Conservation (phyloP, 805 yeast species). For the Tetrapisispora iriomotensis region DNA sequence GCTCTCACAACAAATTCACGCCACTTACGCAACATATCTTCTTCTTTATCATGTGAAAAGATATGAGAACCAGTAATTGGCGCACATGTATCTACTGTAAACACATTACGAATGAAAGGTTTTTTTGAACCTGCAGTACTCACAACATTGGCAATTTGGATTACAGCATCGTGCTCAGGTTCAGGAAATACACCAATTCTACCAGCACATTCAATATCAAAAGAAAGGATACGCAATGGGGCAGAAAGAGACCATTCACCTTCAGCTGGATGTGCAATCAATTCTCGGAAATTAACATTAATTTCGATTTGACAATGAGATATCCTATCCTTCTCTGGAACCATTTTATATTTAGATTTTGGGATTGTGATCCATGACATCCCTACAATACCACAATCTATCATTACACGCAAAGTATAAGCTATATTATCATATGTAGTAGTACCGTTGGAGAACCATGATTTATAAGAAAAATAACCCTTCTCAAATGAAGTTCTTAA, state of each 20-base stretch:
- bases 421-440: slow-evolving; percentile 87
- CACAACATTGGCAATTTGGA: slow-evolving; percentile 94
- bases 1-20: slow-evolving; percentile 69
- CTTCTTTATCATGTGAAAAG: slow-evolving; percentile 62
- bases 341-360: slow-evolving; percentile 49
- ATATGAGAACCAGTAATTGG: slow-evolving; percentile 92
- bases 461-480: slow-evolving; percentile 59
- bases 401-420: slow-evolving; percentile 76
- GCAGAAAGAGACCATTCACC: slow-evolving; percentile 92
- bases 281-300: slow-evolving; percentile 51
- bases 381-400: slow-evolving; percentile 86
- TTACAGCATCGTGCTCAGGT: slow-evolving; percentile 84
- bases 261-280: slow-evolving; percentile 77
- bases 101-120: slow-evolving; percentile 91
- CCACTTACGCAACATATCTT: slow-evolving; percentile 81
- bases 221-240: slow-evolving; percentile 84
- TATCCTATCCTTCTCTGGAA: slow-evolving; percentile 33
- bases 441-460: slow-evolving; percentile 49
- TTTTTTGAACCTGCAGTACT: slow-evolving; percentile 61
- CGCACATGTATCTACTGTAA: slow-evolving; percentile 84
- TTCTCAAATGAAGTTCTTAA: slow-evolving; percentile 75
- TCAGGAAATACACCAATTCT: slow-evolving; percentile 96
- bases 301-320: slow-evolving; percentile 87
- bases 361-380: slow-evolving; percentile 97
- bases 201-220: slow-evolving; percentile 98